phyloP scores from a whole-genome alignment of 495 filamentous ascomycete genomes.

The Viridothelium virens region DNA sequence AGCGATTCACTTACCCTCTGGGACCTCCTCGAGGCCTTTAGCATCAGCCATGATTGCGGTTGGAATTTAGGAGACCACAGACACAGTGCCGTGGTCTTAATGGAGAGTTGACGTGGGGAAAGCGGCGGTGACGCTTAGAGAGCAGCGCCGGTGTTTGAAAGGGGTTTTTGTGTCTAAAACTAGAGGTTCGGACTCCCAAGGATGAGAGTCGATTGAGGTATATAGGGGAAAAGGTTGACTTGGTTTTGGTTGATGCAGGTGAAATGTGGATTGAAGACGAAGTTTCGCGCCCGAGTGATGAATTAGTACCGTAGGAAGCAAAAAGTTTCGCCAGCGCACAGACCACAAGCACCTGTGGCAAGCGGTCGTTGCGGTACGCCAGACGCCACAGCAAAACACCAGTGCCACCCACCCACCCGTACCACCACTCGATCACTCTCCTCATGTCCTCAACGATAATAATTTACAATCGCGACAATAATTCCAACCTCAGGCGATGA shows the following conservation, averaged over 20 bases:
- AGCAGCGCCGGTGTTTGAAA: constrained; percentile 27
- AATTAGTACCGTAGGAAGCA: background rate
- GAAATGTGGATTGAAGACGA: constrained; percentile 13
- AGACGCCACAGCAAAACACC: background rate
- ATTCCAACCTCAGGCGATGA: too few relatives aligned
- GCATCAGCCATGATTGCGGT: constrained; percentile 89
- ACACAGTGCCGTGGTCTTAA: constrained; percentile 51
- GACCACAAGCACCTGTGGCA: background rate
- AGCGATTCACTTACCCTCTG: constrained; percentile 56
- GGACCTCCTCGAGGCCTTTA: constrained; percentile 94
- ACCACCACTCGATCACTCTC: background rate
- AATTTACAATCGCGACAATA: too few relatives aligned
- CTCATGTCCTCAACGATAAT: too few relatives aligned
- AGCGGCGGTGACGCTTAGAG: constrained; percentile 32
- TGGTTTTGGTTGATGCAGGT: constrained; percentile 20
- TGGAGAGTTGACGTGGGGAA: constrained; percentile 27
- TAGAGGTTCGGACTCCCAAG: constrained; percentile 35
- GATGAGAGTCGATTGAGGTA: constrained; percentile 32
- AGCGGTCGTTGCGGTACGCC: background rate
- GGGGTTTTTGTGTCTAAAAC: constrained; percentile 21
- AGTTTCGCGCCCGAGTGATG: constrained; percentile 7
- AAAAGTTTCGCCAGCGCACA: constrained; percentile 8
- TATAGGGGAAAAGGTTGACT: constrained; percentile 23
- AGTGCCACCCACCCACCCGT: background rate
- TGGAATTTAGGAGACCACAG: constrained; percentile 59